phyloP scores from a whole-genome alignment of 2,329 filamentous ascomycete species.

The Cercospora sesami region DNA sequence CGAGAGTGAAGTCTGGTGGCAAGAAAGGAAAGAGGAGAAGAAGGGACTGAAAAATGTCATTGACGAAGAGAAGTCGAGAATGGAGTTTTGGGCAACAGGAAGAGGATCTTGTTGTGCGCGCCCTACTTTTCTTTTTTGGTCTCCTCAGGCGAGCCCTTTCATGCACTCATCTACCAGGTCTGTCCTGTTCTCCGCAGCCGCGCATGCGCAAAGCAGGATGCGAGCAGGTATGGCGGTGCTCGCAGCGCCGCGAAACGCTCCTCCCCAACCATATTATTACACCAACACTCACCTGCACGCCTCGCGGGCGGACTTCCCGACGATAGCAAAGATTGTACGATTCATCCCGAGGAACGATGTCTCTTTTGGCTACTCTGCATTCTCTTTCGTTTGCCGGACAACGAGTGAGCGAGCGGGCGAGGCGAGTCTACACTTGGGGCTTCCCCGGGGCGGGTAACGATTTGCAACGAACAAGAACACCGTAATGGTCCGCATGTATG shows the following conservation, averaged over 20 bases:
- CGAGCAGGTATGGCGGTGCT: background rate
- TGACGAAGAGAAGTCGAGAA: background rate
- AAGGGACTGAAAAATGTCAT: slow-evolving; percentile 8
- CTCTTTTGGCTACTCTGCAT: background rate
- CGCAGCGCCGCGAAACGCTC: background rate
- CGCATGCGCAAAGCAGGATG: background rate
- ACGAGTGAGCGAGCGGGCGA: background rate
- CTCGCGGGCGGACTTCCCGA: background rate
- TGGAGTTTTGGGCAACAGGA: background rate
- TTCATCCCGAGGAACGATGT: background rate
- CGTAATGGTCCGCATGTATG: background rate
- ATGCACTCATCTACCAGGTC: background rate
- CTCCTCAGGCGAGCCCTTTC: background rate
- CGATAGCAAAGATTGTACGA: background rate
- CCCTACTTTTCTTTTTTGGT: background rate
- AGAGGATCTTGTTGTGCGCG: background rate
- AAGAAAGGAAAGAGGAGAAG: slow-evolving; percentile 32
- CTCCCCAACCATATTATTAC: background rate
- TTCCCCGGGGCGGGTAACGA: background rate
- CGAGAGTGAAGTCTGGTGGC: slow-evolving; percentile 23
- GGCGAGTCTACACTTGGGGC: background rate
- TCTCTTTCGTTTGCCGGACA: background rate
- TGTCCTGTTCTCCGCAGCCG: background rate
- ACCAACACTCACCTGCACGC: background rate
- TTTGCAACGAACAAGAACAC: background rate